A percentile compares a stretch with the other conserved stretches of the same genome.
phyloP scores from a whole-genome alignment of 805 yeast genomes.

The Wickerhamomyces queroliae region DNA sequence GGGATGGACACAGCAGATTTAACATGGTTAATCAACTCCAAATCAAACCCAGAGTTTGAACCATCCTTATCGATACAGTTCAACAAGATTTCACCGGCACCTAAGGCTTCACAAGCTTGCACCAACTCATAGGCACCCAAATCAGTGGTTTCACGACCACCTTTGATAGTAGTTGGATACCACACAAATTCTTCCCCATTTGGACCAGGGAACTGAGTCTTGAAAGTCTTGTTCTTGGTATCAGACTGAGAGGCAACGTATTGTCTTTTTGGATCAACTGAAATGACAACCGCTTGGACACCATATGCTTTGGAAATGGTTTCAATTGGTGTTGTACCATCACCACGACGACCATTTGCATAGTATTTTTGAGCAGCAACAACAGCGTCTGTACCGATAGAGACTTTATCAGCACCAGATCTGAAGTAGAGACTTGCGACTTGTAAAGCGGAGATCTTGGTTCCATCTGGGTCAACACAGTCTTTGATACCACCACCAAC shows the following conservation, averaged over 20 bases:
- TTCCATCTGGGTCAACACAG: constrained; percentile 79
- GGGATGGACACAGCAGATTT: constrained; percentile 79
- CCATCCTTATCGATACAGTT: constrained; percentile 98
- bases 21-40: constrained; percentile 75
- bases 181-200: constrained; percentile 85
- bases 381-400: constrained; percentile 98
- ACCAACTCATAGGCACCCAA: constrained; percentile 90
- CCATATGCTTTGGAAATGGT: constrained; percentile 91
- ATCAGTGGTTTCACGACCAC: constrained; percentile 89
- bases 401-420: constrained; percentile 97
- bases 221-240: constrained; percentile 57
- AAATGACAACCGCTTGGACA: constrained; percentile 94
- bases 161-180: constrained; percentile 94
- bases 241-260: constrained; percentile 61
- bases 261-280: constrained; percentile 93
- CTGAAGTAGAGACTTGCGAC: constrained; percentile 90
- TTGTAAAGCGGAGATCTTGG: constrained; percentile 72
- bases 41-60: constrained; percentile 87
- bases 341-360: constrained; percentile 45
- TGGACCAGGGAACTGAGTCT: constrained; percentile 71
- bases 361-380: constrained; percentile 81
- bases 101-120: constrained; percentile 82
- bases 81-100: constrained; percentile 92
- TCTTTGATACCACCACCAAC: constrained; percentile 98
- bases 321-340: constrained; percentile 87